Conservation (phyloP, 2,329 filamentous ascomycete genomes). For the Byssoonygena ceratinophila region DNA sequence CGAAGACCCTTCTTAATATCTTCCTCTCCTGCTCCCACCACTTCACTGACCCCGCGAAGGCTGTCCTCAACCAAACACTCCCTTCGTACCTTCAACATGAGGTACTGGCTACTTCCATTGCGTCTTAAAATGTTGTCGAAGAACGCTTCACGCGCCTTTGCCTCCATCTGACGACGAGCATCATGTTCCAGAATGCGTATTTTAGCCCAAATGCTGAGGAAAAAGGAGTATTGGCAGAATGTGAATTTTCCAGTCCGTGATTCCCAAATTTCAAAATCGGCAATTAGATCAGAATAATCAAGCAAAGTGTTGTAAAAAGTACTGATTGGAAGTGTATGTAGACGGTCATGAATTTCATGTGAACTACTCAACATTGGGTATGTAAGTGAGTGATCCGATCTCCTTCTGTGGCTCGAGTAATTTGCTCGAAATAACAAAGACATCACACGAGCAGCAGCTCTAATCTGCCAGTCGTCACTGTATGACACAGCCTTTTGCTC, state of each 20-base stretch:
- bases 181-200: slow-evolving; percentile 84
- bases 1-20: slow-evolving; percentile 84
- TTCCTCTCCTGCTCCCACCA: slow-evolving; percentile 66
- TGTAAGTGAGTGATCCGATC: slow-evolving; percentile 22
- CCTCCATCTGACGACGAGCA: slow-evolving; percentile 77
- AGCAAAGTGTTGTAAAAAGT: slow-evolving; percentile 81
- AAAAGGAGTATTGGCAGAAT: slow-evolving; percentile 87
- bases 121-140: slow-evolving; percentile 77
- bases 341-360: slow-evolving; percentile 26
- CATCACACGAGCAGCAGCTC: slow-evolving; percentile 68
- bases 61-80: slow-evolving; percentile 86
- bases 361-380: slow-evolving; percentile 23
- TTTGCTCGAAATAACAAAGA: slow-evolving; percentile 75
- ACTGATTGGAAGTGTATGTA: slow-evolving; percentile 60
- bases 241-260: slow-evolving; percentile 61
- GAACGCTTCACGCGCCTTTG: slow-evolving; percentile 77
- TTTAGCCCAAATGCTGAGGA: slow-evolving; percentile 85
- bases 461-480: slow-evolving; percentile 80
- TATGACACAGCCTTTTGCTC: slow-evolving; percentile 49
- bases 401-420: slow-evolving; percentile 36
- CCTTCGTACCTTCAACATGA: slow-evolving; percentile 65
- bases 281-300: slow-evolving; percentile 74
- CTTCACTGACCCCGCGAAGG: slow-evolving; percentile 70
- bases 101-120: slow-evolving; percentile 62
- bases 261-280: slow-evolving; percentile 84